Evolutionary conservation across 495 filamentous ascomycete species (phyloP).

Genomic region (Beverwykella pulmonaria): DNA sequence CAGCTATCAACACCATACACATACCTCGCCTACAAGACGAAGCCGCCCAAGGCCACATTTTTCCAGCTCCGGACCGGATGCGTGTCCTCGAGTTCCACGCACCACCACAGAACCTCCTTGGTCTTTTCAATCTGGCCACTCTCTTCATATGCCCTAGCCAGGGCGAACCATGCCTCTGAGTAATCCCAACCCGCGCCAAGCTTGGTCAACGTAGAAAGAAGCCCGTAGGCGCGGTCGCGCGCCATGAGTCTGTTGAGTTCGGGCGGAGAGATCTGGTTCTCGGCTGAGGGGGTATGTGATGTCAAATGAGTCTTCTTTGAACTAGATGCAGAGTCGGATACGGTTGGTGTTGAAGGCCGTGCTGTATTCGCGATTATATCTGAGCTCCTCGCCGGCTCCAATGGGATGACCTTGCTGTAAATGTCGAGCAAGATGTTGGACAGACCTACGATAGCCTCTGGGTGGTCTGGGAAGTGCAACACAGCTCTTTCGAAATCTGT

Average conservation of each 20-base stretch:
- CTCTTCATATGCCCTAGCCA: constrained; percentile 83
- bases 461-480: constrained; percentile 71
- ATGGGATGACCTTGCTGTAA: constrained; percentile 64
- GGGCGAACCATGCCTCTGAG: constrained; percentile 89
- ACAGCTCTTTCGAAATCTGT: constrained; percentile 79
- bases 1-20: constrained; percentile 6
- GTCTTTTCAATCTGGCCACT: constrained; percentile 81
- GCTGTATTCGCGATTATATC: background rate
- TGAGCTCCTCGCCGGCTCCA: constrained; percentile 45
- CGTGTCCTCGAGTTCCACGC: constrained; percentile 71
- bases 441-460: constrained; percentile 76
- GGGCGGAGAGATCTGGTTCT: constrained; percentile 54
- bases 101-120: constrained; percentile 76
- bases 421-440: constrained; percentile 84
- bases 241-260: constrained; percentile 77
- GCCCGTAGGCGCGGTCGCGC: constrained; percentile 79
- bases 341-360: constrained; percentile 2
- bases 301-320: constrained; percentile 16
- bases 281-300: constrained; percentile 32
- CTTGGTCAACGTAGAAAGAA: constrained; percentile 80
- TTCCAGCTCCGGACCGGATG: constrained; percentile 64
- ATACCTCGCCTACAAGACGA: constrained; percentile 51
- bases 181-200: constrained; percentile 88
- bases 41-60: constrained; percentile 58
- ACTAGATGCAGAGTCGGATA: constrained; percentile 2